Evolutionary conservation across 2,329 filamentous ascomycete genomes (phyloP).

Genomic region (Fusarium sulawesiense): DNA sequence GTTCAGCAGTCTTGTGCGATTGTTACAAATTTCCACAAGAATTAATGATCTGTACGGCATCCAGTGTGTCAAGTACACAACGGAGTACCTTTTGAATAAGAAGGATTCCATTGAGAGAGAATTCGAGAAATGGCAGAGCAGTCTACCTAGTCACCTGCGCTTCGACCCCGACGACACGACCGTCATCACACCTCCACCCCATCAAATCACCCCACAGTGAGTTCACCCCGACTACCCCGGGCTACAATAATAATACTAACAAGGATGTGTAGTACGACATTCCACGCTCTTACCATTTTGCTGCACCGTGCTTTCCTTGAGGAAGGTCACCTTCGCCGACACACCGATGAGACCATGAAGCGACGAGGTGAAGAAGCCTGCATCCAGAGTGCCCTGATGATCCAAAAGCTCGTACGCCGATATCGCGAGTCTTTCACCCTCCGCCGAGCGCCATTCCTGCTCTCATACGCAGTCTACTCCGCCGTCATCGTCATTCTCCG

Average conservation of each 20-base stretch:
- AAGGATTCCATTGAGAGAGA: conserved; percentile 45
- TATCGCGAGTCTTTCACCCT: conserved; percentile 56
- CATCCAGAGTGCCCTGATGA: conserved; percentile 50
- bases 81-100: conserved; percentile 44
- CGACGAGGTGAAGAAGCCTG: conserved; percentile 45
- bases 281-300: conserved; percentile 57
- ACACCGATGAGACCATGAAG: conserved; percentile 45
- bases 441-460: conserved; percentile 54
- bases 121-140: conserved; percentile 45
- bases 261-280: conserved; percentile 45
- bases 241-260: conserved; percentile 11
- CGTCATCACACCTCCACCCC: conserved; percentile 44
- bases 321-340: conserved; percentile 47
- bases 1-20: conserved; percentile 45
- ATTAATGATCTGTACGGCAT: conserved; percentile 47
- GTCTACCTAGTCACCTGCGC: conserved; percentile 43
- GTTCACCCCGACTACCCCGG: conserved; percentile 4
- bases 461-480: conserved; percentile 56
- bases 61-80: conserved; percentile 44
- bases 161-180: conserved; percentile 45
- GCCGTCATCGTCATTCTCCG: conserved; percentile 49
- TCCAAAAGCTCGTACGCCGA: conserved; percentile 51
- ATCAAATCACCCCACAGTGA: conserved; percentile 49
- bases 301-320: conserved; percentile 59
- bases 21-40: conserved; percentile 47